Base-by-base conservation (phyloP, 805 yeast species). In the Jamesozyma lodderae region DNA sequence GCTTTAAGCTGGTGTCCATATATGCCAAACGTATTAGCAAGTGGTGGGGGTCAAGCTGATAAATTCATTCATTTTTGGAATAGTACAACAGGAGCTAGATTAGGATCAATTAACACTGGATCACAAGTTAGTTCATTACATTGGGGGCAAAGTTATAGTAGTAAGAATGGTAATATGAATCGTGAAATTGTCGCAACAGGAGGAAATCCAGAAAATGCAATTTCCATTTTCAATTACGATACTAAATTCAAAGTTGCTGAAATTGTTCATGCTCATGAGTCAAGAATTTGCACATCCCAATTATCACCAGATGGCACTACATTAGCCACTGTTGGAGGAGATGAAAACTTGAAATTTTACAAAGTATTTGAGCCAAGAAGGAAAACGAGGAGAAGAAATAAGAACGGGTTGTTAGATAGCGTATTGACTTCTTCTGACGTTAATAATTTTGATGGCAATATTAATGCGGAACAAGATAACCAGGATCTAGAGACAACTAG, bases 41-140 rank as follows among this genome's bases (percentile, higher is more conserved):
- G 96, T 3, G 98, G 97, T 6, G 98, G 98, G 37, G 98, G 98
- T 13, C 81, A 94, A 10, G 73, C 83, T 23, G 96, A 92, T 62
- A 81, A 78, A 55, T 74, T 79, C 33, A 83, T 90, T 42, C 90
- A 90, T 62, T 85, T 92, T 62, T 92, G 97, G 97, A 92, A 92
- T 61, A 77, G 96, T 3, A 75, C 84, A 15, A 84, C 94, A 0
- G 98, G 97, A 1, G 76, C 88, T 1, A 67, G 94, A 43, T 76
- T 84, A 25, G 85, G 87, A 47, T 73, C 92, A 8, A 81, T 90
- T 17, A 92, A 87, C 48, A 82, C 96, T 0, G 95, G 90, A 5
- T 81, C 95, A 0, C 98, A 92, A 60, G 92, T 92, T 4, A 80
- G 94, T n/a, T 83, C 96, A 13, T 68, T 92, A 43, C 77, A 79